phyloP scores from a whole-genome alignment of 208 protist genomes.

The Leishmania martiniquensis region DNA sequence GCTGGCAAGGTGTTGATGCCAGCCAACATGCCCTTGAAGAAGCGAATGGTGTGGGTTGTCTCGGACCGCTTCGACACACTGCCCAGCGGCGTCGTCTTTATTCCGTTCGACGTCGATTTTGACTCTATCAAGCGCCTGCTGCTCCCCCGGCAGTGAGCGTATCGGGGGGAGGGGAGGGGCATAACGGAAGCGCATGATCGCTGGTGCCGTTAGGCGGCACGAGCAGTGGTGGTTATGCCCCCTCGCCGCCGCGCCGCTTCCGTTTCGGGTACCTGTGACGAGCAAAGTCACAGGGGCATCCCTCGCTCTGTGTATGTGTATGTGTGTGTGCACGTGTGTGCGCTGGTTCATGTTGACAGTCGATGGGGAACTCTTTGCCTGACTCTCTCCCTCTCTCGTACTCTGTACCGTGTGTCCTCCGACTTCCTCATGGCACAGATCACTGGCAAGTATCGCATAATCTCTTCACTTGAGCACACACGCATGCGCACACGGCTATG shows the following conservation, averaged over 20 bases:
- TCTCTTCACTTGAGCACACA: neutral
- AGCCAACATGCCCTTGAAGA: constrained; percentile 37
- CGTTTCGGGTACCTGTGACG: neutral
- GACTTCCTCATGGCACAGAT: neutral
- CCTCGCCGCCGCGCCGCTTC: neutral
- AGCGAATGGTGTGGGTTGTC: constrained; percentile 84
- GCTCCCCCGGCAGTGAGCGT: constrained; percentile 32
- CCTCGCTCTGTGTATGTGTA: neutral
- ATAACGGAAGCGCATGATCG: neutral
- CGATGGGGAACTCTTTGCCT: neutral
- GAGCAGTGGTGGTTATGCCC: neutral
- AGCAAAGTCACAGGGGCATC: neutral
- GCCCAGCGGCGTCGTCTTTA: constrained; percentile 81
- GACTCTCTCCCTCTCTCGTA: neutral
- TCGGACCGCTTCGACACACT: constrained; percentile 77
- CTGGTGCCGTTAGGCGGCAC: neutral
- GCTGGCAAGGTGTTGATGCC: constrained; percentile 30
- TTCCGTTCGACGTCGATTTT: constrained; percentile 86
- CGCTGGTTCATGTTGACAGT: neutral
- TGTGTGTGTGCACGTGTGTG: constrained; percentile 1
- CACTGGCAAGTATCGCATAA: neutral
- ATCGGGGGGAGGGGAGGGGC: neutral
- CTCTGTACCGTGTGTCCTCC: neutral
- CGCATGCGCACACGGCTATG: neutral
- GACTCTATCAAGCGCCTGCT: constrained; percentile 72